Base-by-base conservation (phyloP, 192 early-diverging fungal species). In the Chytriomyces sp. region DNA sequence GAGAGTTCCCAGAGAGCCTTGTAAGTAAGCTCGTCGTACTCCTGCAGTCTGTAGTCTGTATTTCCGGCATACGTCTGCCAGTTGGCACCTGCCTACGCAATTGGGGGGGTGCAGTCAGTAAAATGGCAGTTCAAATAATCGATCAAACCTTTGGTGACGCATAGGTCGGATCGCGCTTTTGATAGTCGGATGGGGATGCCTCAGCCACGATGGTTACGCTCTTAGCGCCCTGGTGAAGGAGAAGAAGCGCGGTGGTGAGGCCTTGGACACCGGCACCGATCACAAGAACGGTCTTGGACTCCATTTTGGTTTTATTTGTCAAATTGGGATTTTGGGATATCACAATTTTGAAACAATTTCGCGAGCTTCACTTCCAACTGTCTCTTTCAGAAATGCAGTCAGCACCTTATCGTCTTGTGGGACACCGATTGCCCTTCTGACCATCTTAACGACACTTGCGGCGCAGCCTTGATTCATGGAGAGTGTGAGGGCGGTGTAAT, bases 261-360 rank as follows among this genome's bases (percentile, higher is more conserved):
- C 93, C 93, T 24, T 87, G 75, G 5, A 94, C 94, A 73, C 93
- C 93, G 5, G 91, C 89, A 16, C 94, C 94, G 76, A 95, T 77
- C 4, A 95, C 91, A 7, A 80, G 77, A 26, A 88, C 65, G 7
- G n/a, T 28, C 62, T 73, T 24, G 16, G 13, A 23, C 7, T 73
- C 60, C 71, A 73, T 73, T 70, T 70, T 20, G 18, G 46, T 16
- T 24, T 60, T 23, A 23, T n/a, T 60, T n/a, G 23, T 60, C 16
- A 60, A 60, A 60, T 60, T 60, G 18, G 23, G 18, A 60, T 18
- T 60, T 18, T 60, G 18, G 23, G 18, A 60, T 18, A 4, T 18
- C 57, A 35, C 35, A 35, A 35, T 35, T 35, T 35, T 35, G 35
- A 35, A 35, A 4, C 35, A 28, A 11, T 11, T 64, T 64, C 26